A percentile compares a stretch with the other conserved stretches of the same genome.
These are phyloP conservation scores for Monosporozyma yasuniensis DNA, from an alignment of 805 yeast genomes.

Conservation along the genomic window DNA sequence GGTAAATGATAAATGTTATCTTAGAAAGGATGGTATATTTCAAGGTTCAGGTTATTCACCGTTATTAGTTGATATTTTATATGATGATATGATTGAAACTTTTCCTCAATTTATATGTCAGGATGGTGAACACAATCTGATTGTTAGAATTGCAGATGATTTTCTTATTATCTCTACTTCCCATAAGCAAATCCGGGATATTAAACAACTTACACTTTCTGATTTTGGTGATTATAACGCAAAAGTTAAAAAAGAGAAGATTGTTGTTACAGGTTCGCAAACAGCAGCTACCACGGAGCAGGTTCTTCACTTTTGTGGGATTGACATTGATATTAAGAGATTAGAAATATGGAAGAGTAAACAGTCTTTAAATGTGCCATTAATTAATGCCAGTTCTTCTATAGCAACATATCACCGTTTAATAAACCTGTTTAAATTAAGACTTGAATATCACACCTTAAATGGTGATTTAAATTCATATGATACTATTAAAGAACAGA, in stretches of 20 bases:
- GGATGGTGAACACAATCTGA: slow-evolving; percentile 24
- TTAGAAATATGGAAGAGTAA: slow-evolving; percentile 32
- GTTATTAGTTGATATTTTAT: slow-evolving; percentile 62
- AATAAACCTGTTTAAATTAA: slow-evolving; percentile 22
- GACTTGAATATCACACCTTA: slow-evolving; percentile 29
- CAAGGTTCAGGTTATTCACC: slow-evolving; percentile 81
- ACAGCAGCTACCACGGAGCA: not conserved
- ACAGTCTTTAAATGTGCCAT: slow-evolving; percentile 14
- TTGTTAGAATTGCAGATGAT: slow-evolving; percentile 76
- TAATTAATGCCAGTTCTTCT: slow-evolving; percentile 8
- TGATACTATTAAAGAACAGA: slow-evolving; percentile 4
- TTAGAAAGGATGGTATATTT: slow-evolving; percentile 61
- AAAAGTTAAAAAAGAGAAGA: slow-evolving; percentile 34
- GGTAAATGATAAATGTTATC: slow-evolving; percentile 32
- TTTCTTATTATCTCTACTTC: slow-evolving; percentile 57
- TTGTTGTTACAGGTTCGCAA: slow-evolving; percentile 22
- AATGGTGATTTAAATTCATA: slow-evolving; percentile 15
- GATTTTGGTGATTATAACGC: slow-evolving; percentile 40
- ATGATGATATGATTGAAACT: slow-evolving; percentile 47
- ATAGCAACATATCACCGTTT: slow-evolving; percentile 21
- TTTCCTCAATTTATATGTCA: slow-evolving; percentile 23
- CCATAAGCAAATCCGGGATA: slow-evolving; percentile 22
- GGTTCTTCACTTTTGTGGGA: slow-evolving; percentile 35
- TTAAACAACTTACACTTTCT: slow-evolving; percentile 24
- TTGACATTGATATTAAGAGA: slow-evolving; percentile 28